Evolutionary conservation across 495 filamentous ascomycete genomes (phyloP).

Genomic region (Acidiella bohemica): DNA sequence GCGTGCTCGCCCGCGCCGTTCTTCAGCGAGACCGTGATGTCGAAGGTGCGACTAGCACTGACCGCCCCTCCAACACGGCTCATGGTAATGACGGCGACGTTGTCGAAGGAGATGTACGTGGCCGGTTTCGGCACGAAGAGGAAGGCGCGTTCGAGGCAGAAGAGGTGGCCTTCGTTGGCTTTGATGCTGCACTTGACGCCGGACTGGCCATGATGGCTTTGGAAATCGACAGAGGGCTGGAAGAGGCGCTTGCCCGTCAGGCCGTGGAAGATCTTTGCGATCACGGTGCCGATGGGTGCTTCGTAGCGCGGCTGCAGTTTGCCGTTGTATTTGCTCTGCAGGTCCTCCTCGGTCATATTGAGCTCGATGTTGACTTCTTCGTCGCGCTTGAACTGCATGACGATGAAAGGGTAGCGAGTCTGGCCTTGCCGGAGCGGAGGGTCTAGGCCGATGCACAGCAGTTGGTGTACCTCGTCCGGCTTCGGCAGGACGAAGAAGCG

Average conservation of each 20-base stretch:
- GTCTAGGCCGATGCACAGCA: constrained; percentile 91
- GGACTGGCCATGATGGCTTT: constrained; percentile 78
- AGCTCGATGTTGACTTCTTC: constrained; percentile 94
- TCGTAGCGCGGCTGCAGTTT: constrained; percentile 82
- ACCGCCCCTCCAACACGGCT: constrained; percentile 89
- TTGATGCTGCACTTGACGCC: constrained; percentile 99
- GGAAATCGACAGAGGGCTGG: constrained; percentile 85
- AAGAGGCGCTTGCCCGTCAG: constrained; percentile 87
- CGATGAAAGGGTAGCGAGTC: constrained; percentile 94
- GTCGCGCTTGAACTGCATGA: constrained; percentile 98
- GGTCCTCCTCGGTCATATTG: constrained; percentile 78
- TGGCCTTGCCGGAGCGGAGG: constrained; percentile 95
- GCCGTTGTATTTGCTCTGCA: constrained; percentile 77
- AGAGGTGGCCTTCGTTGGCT: constrained; percentile 92
- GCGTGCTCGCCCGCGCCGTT: constrained; percentile 64
- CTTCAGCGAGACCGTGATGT: constrained; percentile 86
- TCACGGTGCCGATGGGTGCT: constrained; percentile 76
- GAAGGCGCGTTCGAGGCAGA: constrained; percentile 94
- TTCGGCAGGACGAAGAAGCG: constrained; percentile 98
- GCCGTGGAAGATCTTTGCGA: constrained; percentile 87
- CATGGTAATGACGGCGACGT: constrained; percentile 78
- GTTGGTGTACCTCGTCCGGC: constrained; percentile 85
- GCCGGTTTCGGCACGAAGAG: constrained; percentile 99
- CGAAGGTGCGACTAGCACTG: constrained; percentile 88
- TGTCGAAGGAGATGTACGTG: constrained; percentile 88